phyloP scores from a whole-genome alignment of 164 flowering plant species.

The Protea cynaroides region DNA sequence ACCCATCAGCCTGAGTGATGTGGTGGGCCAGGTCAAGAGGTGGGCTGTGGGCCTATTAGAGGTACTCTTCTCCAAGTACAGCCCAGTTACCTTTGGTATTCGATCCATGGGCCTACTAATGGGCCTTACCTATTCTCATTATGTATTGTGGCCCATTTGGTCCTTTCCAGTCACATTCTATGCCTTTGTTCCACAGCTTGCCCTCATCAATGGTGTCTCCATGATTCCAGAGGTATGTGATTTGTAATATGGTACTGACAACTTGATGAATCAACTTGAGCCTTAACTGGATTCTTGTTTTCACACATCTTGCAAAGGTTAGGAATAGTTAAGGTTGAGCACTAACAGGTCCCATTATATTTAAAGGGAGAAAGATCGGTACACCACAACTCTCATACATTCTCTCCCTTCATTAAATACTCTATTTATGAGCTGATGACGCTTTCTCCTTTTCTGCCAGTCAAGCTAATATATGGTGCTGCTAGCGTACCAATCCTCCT shows the following conservation, averaged over 20 bases:
- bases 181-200: slow-evolving; percentile 58
- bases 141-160: slow-evolving; percentile 41
- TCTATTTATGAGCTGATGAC: too few relatives aligned
- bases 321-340: too few relatives aligned
- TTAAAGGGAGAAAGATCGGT: too few relatives aligned
- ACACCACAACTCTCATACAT: too few relatives aligned
- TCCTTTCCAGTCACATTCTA: slow-evolving; percentile 46
- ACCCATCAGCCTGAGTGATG: slow-evolving; percentile 46
- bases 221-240: slow-evolving; percentile 60
- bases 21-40: slow-evolving; percentile 46
- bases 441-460: too few relatives aligned
- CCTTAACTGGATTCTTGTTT: too few relatives aligned
- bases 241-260: too few relatives aligned
- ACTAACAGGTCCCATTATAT: neutral
- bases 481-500: too few relatives aligned
- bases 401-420: too few relatives aligned
- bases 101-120: slow-evolving; percentile 29
- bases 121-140: slow-evolving; percentile 35
- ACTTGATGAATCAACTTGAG: too few relatives aligned
- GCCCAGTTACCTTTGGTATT: slow-evolving; percentile 45
- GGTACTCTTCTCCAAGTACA: slow-evolving; percentile 45
- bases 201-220: slow-evolving; percentile 36
- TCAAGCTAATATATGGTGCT: too few relatives aligned
- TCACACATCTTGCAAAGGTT: too few relatives aligned
- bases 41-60: slow-evolving; percentile 62